A percentile compares a stretch with the other conserved stretches of the same genome.
phyloP scores from a whole-genome alignment of 1,139 yeast species.

The Blastobotrys serpentis region DNA sequence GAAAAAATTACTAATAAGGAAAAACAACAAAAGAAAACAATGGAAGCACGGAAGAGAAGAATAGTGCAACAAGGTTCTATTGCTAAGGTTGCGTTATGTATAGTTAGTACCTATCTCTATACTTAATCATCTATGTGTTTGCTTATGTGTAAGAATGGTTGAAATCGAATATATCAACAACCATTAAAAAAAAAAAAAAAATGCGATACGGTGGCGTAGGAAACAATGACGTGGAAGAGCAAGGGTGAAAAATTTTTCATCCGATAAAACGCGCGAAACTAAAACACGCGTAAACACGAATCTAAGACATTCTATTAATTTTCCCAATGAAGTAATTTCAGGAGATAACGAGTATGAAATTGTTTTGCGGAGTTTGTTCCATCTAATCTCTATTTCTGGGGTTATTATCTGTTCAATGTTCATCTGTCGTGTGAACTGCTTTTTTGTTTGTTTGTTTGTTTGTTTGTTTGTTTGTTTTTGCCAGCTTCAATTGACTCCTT shows the following conservation, averaged over 20 bases:
- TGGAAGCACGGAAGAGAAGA: neutral
- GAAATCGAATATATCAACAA: no score
- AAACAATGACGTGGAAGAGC: constrained; percentile 4
- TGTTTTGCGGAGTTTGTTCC: no score
- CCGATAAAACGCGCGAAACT: neutral
- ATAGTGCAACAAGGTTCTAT: neutral
- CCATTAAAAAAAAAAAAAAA: constrained; percentile 7
- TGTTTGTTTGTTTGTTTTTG: no score
- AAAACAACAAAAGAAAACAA: neutral
- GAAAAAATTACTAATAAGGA: neutral
- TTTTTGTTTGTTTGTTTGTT: no score
- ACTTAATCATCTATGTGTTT: no score
- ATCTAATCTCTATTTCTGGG: no score
- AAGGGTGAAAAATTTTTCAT: constrained; percentile 11
- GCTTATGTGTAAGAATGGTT: no score
- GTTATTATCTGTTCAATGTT: no score
- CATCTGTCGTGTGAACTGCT: no score
- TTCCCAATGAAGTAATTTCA: neutral
- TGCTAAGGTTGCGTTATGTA: neutral
- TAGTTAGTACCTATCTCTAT: no score
- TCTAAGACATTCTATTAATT: neutral
- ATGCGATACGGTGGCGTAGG: neutral
- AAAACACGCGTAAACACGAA: neutral
- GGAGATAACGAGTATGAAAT: no score
- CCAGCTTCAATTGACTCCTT: no score